These are phyloP conservation scores for Candida golubevii DNA, from an alignment of 805 yeast species.

Conservation along the genomic window DNA sequence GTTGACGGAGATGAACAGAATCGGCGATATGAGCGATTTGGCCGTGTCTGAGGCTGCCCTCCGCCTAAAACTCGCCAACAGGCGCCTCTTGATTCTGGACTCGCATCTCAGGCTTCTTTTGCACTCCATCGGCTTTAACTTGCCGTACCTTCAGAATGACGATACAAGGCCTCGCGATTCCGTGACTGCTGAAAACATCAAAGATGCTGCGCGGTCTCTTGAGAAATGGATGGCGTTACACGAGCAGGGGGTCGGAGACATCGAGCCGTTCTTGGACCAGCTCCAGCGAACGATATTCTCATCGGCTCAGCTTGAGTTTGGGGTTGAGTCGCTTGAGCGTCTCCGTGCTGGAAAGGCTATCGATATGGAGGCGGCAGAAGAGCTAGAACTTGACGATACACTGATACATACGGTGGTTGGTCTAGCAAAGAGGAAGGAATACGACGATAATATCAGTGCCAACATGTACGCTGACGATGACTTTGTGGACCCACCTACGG, in stretches of 20 bases:
- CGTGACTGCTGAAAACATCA: conserved; percentile 28
- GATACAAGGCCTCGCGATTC: conserved; percentile 35
- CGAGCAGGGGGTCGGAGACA: conserved; percentile 15
- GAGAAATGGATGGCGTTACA: conserved; percentile 36
- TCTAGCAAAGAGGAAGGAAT: conserved; percentile 16
- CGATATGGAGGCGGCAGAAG: conserved; percentile 6
- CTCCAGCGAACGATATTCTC: conserved; percentile 10
- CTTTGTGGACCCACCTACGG: conserved; percentile 4
- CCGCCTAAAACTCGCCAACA: conserved; percentile 12
- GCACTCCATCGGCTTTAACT: conserved; percentile 40
- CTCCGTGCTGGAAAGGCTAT: conserved; percentile 9
- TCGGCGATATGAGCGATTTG: conserved; percentile 16
- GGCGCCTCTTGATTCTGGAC: conserved; percentile 40
- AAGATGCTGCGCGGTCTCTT: conserved; percentile 32
- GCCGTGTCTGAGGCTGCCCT: conserved; percentile 3
- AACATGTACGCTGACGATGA: conserved; percentile 21
- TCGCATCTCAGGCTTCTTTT: conserved; percentile 48
- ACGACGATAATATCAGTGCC: conserved; percentile 12
- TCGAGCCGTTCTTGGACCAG: conserved; percentile 20
- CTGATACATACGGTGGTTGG: conserved; percentile 13
- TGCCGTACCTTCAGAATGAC: conserved; percentile 39
- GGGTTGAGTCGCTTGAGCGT: conserved; percentile 8
- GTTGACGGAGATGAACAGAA: conserved; percentile 30
- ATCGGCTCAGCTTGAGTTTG: conserved; percentile 15
- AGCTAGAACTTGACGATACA: conserved; percentile 7